A percentile compares a stretch with the other conserved stretches of the same genome.
These are phyloP conservation scores for Ceratocystis destructans DNA, from an alignment of 2,329 filamentous ascomycete genomes.

Conservation along the genomic window DNA sequence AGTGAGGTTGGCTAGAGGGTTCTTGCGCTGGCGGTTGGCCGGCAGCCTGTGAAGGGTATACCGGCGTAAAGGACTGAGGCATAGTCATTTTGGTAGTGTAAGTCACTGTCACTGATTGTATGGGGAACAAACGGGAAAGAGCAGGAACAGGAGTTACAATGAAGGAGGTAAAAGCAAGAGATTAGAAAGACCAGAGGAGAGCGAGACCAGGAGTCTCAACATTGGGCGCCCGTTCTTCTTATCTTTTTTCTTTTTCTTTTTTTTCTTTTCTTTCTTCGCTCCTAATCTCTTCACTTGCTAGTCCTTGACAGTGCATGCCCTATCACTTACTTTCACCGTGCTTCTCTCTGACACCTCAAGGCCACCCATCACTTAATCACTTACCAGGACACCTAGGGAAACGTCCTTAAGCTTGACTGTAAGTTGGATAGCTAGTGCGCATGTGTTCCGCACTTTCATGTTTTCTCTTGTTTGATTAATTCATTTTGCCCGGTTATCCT, in stretches of 20 bases:
- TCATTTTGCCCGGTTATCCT: not conserved
- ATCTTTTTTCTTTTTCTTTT: not conserved
- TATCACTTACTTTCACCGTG: not conserved
- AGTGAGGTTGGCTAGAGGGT: slow-evolving; percentile 13
- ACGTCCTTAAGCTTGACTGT: not conserved
- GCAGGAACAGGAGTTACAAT: not conserved
- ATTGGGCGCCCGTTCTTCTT: not conserved
- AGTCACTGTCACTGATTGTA: not conserved
- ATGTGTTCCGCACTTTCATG: not conserved
- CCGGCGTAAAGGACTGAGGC: not conserved
- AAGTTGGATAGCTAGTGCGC: not conserved
- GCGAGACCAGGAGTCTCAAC: not conserved
- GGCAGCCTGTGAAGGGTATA: not conserved
- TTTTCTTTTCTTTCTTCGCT: not conserved
- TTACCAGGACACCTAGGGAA: not conserved
- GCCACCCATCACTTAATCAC: not conserved
- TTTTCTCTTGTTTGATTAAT: not conserved
- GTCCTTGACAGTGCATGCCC: not conserved
- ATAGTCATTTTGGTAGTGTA: not conserved
- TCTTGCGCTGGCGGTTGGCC: not conserved
- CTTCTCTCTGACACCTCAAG: not conserved
- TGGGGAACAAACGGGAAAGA: not conserved
- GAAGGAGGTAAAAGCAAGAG: not conserved
- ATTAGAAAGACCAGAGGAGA: not conserved
- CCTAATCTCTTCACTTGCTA: not conserved